Base-by-base conservation (phyloP, 1,284 basidiomycete species). In the Violaceomyces palustris region DNA sequence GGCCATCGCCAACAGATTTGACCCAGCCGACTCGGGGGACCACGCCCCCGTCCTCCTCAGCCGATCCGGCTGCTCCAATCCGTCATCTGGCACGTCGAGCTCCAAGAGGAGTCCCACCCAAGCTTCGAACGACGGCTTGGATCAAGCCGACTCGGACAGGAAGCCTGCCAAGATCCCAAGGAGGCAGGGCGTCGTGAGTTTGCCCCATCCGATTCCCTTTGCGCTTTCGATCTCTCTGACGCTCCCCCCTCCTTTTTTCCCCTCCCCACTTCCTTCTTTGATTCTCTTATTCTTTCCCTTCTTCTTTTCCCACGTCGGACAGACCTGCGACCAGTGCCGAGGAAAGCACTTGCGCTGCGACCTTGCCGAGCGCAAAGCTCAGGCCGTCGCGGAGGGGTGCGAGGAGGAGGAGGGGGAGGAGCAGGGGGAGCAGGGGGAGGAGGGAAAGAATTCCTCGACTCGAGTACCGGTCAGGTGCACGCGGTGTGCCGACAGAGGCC, bases 281-380 rank as follows among this genome's bases (percentile, higher is more conserved):
- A 42, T 12, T 39, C 18, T n/a, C n/a, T n/a, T n/a, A n/a, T 18
- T 21, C 22, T 43, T 36, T 4, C 36, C 39, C 3, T 3, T 30
- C 0, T 34, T 22, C 26, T 52, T 43, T n/a, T 40, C 46, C 9
- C 50, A 42, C 30, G n/a, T 48, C 50, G 11, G 40, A 50, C 26
- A 56, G 21, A 71, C 67, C 3, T 71, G 68, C 41, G 67, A 65
- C 19, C 64, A 63, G 24, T 71, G 68, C 34, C 60, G 67, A 12
- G 42, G 47, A 21, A 64, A 71, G 39, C 67, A 71, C 25, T 48
- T 69, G 23, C 57, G 65, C 11, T 71, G 68, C 35, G 65, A 69
- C 21, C 39, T 57, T 19, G 54, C 56, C 18, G 64, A 60, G 22
- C 58, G 51, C 9, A 44, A 51, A 6, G 45, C 46, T 10, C 35